phyloP scores from a whole-genome alignment of 2,329 filamentous ascomycete genomes.

The Anthostomella pinea region DNA sequence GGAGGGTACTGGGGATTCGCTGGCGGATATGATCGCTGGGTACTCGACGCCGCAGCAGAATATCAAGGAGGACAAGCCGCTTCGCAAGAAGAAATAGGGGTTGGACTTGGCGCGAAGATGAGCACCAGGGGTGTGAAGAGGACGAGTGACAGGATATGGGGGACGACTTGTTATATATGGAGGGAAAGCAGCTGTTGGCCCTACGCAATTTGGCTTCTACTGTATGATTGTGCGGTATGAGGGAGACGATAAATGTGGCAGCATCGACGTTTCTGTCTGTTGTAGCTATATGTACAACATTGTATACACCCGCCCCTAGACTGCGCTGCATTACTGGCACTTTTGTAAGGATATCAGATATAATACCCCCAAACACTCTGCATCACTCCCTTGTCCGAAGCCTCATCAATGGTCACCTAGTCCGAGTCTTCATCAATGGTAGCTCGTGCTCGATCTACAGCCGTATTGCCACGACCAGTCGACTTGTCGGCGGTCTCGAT shows the following conservation, averaged over 20 bases:
- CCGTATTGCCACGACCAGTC: constrained; percentile 50
- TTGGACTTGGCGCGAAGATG: no score
- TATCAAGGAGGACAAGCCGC: no score
- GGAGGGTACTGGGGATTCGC: constrained; percentile 32
- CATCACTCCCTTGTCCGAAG: not conserved
- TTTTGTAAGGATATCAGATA: constrained; percentile 2
- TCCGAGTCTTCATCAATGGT: constrained; percentile 60
- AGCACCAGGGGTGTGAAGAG: no score
- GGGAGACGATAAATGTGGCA: no score
- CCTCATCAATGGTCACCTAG: no score
- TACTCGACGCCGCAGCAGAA: constrained; percentile 42
- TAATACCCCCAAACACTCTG: constrained; percentile 5
- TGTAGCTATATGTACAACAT: constrained; percentile 29
- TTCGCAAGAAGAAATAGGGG: no score
- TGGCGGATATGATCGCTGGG: constrained; percentile 51
- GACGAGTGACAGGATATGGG: no score
- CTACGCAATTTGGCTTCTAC: no score
- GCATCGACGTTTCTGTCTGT: constrained; percentile 4
- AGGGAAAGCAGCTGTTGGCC: no score
- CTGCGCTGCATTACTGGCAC: constrained; percentile 3
- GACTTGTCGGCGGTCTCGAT: constrained; percentile 48
- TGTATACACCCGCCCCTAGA: constrained; percentile 24
- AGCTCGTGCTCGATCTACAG: constrained; percentile 57
- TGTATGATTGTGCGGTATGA: no score
- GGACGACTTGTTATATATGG: no score